phyloP scores from a whole-genome alignment of 306 rosid genomes.

The Echinosophora koreensis region DNA sequence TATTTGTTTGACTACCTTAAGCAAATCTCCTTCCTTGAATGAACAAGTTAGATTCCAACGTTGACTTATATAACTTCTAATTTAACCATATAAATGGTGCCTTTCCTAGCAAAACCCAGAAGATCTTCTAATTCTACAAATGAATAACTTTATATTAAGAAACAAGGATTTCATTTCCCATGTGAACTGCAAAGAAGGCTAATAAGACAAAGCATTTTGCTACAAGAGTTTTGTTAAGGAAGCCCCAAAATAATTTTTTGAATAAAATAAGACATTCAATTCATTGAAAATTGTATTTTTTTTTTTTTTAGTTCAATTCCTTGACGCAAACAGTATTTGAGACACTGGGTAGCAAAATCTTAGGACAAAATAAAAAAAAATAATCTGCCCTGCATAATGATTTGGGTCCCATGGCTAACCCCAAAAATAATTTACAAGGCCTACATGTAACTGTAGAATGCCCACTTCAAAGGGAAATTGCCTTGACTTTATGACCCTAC shows the following conservation, averaged over 20 bases:
- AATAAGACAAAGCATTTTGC: background rate
- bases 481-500: conserved; percentile 43
- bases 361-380: background rate
- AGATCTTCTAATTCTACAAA: background rate
- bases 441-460: conserved; percentile 18
- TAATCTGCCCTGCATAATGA: background rate
- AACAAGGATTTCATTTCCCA: conserved; percentile 1
- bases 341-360: no score
- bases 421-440: background rate
- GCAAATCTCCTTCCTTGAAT: conserved; percentile 34
- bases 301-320: no score
- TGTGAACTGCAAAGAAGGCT: background rate
- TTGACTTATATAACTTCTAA: conserved; percentile 37
- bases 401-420: conserved; percentile 1
- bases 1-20: conserved; percentile 35
- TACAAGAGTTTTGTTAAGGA: no score
- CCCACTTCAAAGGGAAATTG: conserved; percentile 20
- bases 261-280: no score
- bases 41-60: conserved; percentile 36
- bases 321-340: no score
- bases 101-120: conserved; percentile 32
- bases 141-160: background rate
- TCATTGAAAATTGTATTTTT: no score
- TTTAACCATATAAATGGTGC: background rate
- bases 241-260: no score